Conservation (phyloP, 2,329 filamentous ascomycete genomes). For the Dichotomopilus funicola region DNA sequence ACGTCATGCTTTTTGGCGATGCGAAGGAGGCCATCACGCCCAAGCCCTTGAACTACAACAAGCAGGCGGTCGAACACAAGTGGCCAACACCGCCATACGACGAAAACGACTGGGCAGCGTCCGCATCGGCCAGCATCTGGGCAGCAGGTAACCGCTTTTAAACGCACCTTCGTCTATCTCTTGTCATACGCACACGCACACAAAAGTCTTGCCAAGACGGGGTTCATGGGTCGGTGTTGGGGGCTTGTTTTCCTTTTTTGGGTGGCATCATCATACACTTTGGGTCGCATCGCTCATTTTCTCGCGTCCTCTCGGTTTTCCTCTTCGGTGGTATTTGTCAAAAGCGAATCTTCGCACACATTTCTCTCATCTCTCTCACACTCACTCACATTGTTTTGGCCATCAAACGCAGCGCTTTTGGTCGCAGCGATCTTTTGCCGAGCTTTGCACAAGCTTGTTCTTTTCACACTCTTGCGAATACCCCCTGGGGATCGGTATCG, state of each 20-base stretch:
- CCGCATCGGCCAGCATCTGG: slow-evolving; percentile 75
- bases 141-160: slow-evolving; percentile 61
- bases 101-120: slow-evolving; percentile 83
- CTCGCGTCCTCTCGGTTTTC: neutral
- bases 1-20: slow-evolving; percentile 67
- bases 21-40: slow-evolving; percentile 55
- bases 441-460: neutral
- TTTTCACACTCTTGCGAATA: slow-evolving; percentile 11
- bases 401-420: slow-evolving; percentile 1
- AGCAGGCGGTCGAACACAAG: slow-evolving; percentile 55
- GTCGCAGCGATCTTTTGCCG: neutral
- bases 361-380: neutral
- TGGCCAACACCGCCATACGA: slow-evolving; percentile 97
- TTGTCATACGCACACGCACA: slow-evolving; percentile 1
- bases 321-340: slow-evolving; percentile 2
- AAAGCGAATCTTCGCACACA: neutral
- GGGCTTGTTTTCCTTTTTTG: slow-evolving; percentile 6
- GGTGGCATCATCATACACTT: slow-evolving; percentile 18
- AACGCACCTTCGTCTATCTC: slow-evolving; percentile 11
- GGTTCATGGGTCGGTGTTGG: slow-evolving; percentile 17
- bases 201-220: slow-evolving; percentile 12
- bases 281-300: slow-evolving; percentile 14
- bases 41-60: slow-evolving; percentile 64
- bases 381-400: neutral
- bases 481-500: slow-evolving; percentile 4